Percentiles rank a stretch among this genome's conserved stretches.
Evolutionary conservation across 1,284 basidiomycete genomes (phyloP).

Genomic region (Papiliotrema fonsecae): DNA sequence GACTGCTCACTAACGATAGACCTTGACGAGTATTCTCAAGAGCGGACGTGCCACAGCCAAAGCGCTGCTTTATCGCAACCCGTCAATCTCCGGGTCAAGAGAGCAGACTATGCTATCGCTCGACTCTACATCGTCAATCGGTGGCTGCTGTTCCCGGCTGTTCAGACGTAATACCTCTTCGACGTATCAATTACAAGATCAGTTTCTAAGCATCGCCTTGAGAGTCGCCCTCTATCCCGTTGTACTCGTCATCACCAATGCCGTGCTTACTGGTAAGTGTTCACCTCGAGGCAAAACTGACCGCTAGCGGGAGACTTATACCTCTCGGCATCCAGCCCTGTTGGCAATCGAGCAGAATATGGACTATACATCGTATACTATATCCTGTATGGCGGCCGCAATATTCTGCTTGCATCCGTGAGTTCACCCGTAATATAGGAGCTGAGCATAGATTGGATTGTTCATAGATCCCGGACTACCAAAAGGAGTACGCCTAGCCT

Average conservation of each 20-base stretch:
- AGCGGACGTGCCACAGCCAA: slow-evolving; percentile 2
- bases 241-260: slow-evolving; percentile 1
- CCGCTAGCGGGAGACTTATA: slow-evolving; percentile 3
- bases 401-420: slow-evolving; percentile 1
- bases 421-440: not conserved
- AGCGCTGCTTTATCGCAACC: not conserved
- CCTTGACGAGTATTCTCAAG: not conserved
- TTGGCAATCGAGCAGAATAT: not conserved
- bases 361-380: slow-evolving; percentile 2
- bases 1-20: not conserved
- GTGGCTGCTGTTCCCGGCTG: not conserved
- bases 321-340: not conserved
- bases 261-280: not conserved
- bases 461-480: slow-evolving; percentile 4
- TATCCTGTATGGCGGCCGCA: slow-evolving; percentile 2
- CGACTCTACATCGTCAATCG: not conserved
- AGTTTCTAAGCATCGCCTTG: slow-evolving; percentile 4
- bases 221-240: slow-evolving; percentile 2
- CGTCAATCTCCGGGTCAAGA: not conserved
- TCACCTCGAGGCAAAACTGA: not conserved
- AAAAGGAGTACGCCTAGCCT: not conserved
- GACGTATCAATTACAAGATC: slow-evolving; percentile 5
- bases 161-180: not conserved
- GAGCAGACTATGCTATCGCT: not conserved
- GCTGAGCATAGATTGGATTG: not conserved